Percentiles rank a stretch among this genome's conserved stretches.
phyloP scores from a whole-genome alignment of 2,329 filamentous ascomycete species.

The Colletotrichum sp. region DNA sequence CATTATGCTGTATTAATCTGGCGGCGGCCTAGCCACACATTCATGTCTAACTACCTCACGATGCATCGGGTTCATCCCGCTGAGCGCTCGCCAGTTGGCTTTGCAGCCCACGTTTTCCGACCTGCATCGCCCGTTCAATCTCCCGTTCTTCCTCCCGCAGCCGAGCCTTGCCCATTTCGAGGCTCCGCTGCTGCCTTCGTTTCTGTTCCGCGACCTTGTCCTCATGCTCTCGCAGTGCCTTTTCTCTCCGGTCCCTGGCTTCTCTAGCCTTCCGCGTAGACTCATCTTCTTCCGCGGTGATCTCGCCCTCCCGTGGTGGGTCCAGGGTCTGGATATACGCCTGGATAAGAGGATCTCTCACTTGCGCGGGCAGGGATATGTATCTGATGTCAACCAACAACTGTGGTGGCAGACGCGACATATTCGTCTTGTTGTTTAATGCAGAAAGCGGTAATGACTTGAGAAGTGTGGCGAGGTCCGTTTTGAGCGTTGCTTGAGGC shows the following conservation, averaged over 20 bases:
- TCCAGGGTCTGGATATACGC: slow-evolving; percentile 70
- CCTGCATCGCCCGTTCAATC: slow-evolving; percentile 71
- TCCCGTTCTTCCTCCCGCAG: slow-evolving; percentile 72
- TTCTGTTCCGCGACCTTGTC: slow-evolving; percentile 73
- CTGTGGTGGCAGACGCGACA: slow-evolving; percentile 63
- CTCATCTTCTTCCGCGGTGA: slow-evolving; percentile 53
- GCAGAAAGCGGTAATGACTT: slow-evolving; percentile 61
- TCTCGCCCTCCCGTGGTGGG: slow-evolving; percentile 50
- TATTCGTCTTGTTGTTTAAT: slow-evolving; percentile 64
- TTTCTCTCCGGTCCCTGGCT: slow-evolving; percentile 65
- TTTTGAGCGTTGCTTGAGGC: slow-evolving; percentile 68
- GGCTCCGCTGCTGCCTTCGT: slow-evolving; percentile 60
- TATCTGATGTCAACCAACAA: slow-evolving; percentile 73
- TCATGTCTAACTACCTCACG: background rate
- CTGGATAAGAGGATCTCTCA: slow-evolving; percentile 69
- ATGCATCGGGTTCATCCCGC: slow-evolving; percentile 16
- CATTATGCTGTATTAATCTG: background rate
- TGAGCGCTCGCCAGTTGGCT: slow-evolving; percentile 56
- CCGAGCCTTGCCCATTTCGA: slow-evolving; percentile 65
- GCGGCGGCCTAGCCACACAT: background rate
- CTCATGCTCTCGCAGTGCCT: slow-evolving; percentile 56
- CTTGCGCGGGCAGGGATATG: slow-evolving; percentile 66
- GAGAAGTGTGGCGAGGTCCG: slow-evolving; percentile 71
- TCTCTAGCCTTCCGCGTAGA: slow-evolving; percentile 53
- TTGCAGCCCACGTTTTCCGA: slow-evolving; percentile 70